Conservation (phyloP, 1,284 basidiomycete species). For the Irpex rosettiformis region DNA sequence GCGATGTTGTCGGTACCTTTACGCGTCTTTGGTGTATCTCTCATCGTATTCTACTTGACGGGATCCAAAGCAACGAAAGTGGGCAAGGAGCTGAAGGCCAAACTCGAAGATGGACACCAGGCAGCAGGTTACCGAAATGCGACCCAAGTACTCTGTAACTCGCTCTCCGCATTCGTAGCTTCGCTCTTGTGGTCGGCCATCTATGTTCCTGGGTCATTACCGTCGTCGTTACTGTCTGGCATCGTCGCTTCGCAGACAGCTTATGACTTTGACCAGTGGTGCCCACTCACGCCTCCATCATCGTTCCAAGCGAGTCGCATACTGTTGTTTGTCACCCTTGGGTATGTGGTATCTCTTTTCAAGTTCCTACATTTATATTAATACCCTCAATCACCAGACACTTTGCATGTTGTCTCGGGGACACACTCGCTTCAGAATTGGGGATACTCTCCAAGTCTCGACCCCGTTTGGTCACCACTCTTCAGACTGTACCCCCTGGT, state of each 20-base stretch:
- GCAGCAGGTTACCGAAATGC: conserved; percentile 69
- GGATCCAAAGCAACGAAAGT: conserved; percentile 87
- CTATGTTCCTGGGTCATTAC: conserved; percentile 41
- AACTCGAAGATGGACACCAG: conserved; percentile 77
- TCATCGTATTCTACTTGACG: conserved; percentile 81
- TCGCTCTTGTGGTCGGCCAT: conserved; percentile 61
- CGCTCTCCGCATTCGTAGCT: conserved; percentile 66
- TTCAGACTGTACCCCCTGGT: conserved; percentile 75
- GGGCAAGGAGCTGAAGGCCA: conserved; percentile 66
- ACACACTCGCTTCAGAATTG: conserved; percentile 79
- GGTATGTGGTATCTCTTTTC: conserved; percentile 42
- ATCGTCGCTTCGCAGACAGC: conserved; percentile 14
- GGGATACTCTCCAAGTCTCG: conserved; percentile 73
- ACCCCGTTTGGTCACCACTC: conserved; percentile 76
- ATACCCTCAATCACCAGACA: conserved; percentile 45
- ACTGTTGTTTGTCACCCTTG: conserved; percentile 65
- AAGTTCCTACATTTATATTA: not conserved
- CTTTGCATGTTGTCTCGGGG: conserved; percentile 81
- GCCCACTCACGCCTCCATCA: conserved; percentile 42
- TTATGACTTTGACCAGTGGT: conserved; percentile 43
- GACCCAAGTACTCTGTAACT: conserved; percentile 82
- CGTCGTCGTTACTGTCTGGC: conserved; percentile 19
- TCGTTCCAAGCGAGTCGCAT: conserved; percentile 50
- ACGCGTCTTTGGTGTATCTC: conserved; percentile 64
- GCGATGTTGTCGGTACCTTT: conserved; percentile 58